These are phyloP conservation scores for Oxyria digyna DNA, from an alignment of 148 eudicot genomes.

Conservation along the genomic window DNA sequence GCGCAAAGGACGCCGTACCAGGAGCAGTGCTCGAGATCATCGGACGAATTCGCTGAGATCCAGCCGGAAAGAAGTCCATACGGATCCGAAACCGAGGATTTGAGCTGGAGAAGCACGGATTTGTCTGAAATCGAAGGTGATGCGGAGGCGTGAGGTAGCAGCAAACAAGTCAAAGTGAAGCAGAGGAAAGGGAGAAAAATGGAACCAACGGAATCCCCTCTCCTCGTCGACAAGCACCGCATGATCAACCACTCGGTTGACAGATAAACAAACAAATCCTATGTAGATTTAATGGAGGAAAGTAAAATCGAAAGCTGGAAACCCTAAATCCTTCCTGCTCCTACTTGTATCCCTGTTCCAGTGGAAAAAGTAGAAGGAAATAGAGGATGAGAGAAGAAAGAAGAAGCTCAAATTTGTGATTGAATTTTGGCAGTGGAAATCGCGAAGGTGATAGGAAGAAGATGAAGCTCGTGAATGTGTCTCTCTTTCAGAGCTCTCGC, in stretches of 20 bases:
- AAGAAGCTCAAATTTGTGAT: not conserved
- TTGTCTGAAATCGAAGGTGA: constrained; percentile 26
- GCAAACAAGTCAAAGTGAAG: constrained; percentile 11
- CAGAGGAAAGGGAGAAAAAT: constrained; percentile 14
- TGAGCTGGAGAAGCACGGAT: constrained; percentile 42
- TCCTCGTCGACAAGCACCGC: constrained; percentile 1
- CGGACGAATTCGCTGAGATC: constrained; percentile 14
- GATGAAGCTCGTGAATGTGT: not conserved
- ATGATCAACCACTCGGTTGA: not conserved
- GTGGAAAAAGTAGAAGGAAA: not conserved
- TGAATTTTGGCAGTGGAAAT: not conserved
- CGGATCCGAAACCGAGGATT: constrained; percentile 40
- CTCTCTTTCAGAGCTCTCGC: constrained; percentile 1
- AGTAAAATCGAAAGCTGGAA: not conserved
- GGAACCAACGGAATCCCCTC: not conserved
- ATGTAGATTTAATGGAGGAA: not conserved
- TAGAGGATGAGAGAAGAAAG: not conserved
- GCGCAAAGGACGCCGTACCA: constrained; percentile 73
- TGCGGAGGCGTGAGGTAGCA: constrained; percentile 7
- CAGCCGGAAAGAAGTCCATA: constrained; percentile 36
- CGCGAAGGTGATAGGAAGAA: constrained; percentile 5
- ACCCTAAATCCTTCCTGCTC: not conserved
- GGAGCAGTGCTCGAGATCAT: constrained; percentile 34
- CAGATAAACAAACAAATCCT: not conserved
- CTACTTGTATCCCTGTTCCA: not conserved